Base-by-base conservation (phyloP, 1,284 basidiomycete species). In the Apiotrichum porosum region DNA sequence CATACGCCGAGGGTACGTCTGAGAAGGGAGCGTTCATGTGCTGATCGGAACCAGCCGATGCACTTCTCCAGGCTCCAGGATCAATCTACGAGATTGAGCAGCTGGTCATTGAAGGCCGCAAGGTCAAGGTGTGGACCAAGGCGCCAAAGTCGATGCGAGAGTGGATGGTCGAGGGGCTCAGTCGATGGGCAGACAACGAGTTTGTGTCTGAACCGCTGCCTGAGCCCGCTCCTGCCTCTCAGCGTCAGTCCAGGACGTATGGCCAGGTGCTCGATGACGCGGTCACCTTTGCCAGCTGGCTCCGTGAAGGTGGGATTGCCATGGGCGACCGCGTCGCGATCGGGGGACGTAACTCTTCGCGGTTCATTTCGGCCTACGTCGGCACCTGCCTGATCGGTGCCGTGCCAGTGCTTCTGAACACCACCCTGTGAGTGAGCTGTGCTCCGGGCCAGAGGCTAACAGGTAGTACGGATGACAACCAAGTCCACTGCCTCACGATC, bases 81-180 rank as follows among this genome's bases (percentile, higher is more conserved):
- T 46, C 57, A 10, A 49, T 65, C 14, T 53, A 66, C 41, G 69
- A 71, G 58, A 64, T 65, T 49, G 61, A 66, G 45, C 56, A 62
- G 40, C 37, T 44, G 9, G 37, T 55, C 4, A 40, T 69, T 2
- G 23, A 57, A 28, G 69, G 66, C 18, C 48, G 56, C 19, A 38
- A 33, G 18, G 37, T 56, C 9, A 54, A 58, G 22, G 56, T 56
- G 17, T 71, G 66, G 66, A 69, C 69, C 55, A 56, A 69, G 66
- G 55, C 61, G 9, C 63, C 65, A 0, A 37, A 37, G 13, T 61
- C 58, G 15, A 61, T 67, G 39, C 63, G 63, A 39, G 19, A 47
- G 2, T 69, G 58, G 45, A 37, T 67, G 26, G 37, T 63, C 4
- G 37, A 28, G 19, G 42, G 36, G 2, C 31, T 61, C 9, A 28